Evolutionary conservation across 202 grass and related monocot species (phyloP), one percentile per base, ranked within the genome.

Genomic region (Saccharum hybrid): DNA sequence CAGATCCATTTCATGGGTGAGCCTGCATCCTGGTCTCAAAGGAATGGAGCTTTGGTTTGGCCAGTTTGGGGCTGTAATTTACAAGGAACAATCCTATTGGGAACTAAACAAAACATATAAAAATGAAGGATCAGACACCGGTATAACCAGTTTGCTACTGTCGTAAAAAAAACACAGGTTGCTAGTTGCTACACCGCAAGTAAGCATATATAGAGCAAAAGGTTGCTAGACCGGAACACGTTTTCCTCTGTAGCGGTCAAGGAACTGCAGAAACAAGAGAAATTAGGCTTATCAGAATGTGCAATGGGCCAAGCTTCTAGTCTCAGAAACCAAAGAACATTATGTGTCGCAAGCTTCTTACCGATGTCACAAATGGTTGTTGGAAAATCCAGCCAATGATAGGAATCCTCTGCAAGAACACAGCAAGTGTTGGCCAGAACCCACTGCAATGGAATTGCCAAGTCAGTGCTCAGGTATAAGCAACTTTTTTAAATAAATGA

Each of bases 391-490:
- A 96, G 30, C 96, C 96, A 31, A 99, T 80, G 62, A 96, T 81
- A 71, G 96, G 96, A 87, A 99, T 93, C 81, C 86, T 94, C 65
- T 98, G 93, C 78, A 99, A 75, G 89, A 96, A 99, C 85, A 99
- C 93, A 5, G 70, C 83, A 51, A 99, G 89, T 49, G 93, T 99
- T 82, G 96, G 91, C 93, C 96, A 96, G 78, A 99, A 99, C 43
- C 96, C 93, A 86, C 93, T 99, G 96, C 86, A 83, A 93, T 52
- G 11, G 48, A 63, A 71, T 88, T 11, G 61, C 62, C 37, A 79
- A 75, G 49, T 80, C 9, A 87, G 70, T 56, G n/a, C 61, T 0
- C n/a, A 83, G 12, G 33, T 40, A 52, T 31, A 69, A 63, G 4
- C n/a, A 80, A 70, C 12, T 1, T 7, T 78, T 78, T 4, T 33